Conservation (phyloP, 495 filamentous ascomycete genomes). For the Daldinia caldariorum region DNA sequence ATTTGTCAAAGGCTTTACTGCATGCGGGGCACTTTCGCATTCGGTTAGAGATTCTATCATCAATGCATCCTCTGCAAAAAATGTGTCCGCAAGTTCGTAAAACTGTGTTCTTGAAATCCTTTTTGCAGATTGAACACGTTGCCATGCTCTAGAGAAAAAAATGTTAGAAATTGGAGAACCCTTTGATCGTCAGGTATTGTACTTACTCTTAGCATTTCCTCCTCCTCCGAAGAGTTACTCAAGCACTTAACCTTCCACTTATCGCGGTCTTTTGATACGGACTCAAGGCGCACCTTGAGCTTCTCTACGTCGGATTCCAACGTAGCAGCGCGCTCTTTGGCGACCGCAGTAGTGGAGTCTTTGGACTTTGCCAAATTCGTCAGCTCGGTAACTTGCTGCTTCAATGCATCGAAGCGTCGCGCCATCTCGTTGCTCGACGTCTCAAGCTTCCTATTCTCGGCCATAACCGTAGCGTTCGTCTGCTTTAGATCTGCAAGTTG, state of each 20-base stretch:
- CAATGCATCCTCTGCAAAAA: slow-evolving; percentile 89
- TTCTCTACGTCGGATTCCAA: slow-evolving; percentile 77
- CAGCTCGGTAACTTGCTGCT: slow-evolving; percentile 78
- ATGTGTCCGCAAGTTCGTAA: slow-evolving; percentile 96
- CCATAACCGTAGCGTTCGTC: slow-evolving; percentile 69
- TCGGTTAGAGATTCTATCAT: slow-evolving; percentile 84
- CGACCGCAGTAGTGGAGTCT: slow-evolving; percentile 68
- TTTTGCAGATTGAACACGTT: slow-evolving; percentile 87
- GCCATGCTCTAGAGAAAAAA: slow-evolving; percentile 72
- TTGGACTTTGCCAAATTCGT: slow-evolving; percentile 76
- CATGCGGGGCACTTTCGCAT: slow-evolving; percentile 96
- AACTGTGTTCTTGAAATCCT: slow-evolving; percentile 91
- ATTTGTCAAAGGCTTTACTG: slow-evolving; percentile 85
- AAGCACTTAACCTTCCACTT: slow-evolving; percentile 82
- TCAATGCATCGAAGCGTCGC: slow-evolving; percentile 75
- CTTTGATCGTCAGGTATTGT: neutral
- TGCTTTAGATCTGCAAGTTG: slow-evolving; percentile 84
- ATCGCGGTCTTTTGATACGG: slow-evolving; percentile 79
- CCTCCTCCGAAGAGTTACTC: slow-evolving; percentile 81
- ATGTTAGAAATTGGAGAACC: slow-evolving; percentile 23
- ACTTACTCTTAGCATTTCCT: slow-evolving; percentile 85
- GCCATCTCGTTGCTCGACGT: slow-evolving; percentile 72
- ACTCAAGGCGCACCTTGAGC: slow-evolving; percentile 74
- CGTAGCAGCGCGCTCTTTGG: slow-evolving; percentile 68
- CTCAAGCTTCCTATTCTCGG: slow-evolving; percentile 77